Evolutionary conservation across 331 rosid genomes (phyloP), one percentile per base, ranked within the genome.

Genomic region (Pyracantha coccinea): DNA sequence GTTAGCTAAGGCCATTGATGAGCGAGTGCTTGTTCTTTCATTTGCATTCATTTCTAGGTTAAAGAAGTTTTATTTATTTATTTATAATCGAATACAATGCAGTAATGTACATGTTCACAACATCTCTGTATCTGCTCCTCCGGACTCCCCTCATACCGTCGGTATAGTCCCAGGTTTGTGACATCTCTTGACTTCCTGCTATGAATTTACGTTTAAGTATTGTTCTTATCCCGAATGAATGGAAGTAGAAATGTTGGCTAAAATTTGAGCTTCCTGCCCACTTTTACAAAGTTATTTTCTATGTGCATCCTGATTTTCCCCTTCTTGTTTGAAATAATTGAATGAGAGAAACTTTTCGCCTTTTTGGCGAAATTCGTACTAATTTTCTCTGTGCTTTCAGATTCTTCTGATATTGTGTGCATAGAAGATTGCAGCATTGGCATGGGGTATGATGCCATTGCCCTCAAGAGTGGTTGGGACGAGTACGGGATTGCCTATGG

Each of bases 381-480:
- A 33, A 20, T 53, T 15, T 17, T 47, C 29, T 62, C 24, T 20
- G 45, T 76, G 41, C 80, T 85, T 91, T 76, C 91, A 95, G 99
- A 95, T 86, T 92, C 99, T 74, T 92, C 97, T 61, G 87, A 88
- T 80, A 78, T 44, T 82, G 97, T 95, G 77, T 92, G 99, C 84
- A 83, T 92, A 80, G 97, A 95, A 88, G 97, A 89, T 80, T 88
- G 98, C 85, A 82, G 67, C 68, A 82, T 95, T 52, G 65, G 77
- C 69, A 81, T 85, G 69, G 99, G 99, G 25, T 84, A 84, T 74
- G 99, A 95, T 76, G 93, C 97, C 72, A 95, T 95, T 66, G 85
- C 91, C 28, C 89, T 95, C 24, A 92, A 90, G 90, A 95, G 99
- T 83, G 99, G 99, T 58, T 95, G 99, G 99, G 98, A 95, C 71